A percentile compares a stretch with the other conserved stretches of the same genome.
Conservation (phyloP, 192 early-diverging fungal species). For the Pilaira anomala region DNA sequence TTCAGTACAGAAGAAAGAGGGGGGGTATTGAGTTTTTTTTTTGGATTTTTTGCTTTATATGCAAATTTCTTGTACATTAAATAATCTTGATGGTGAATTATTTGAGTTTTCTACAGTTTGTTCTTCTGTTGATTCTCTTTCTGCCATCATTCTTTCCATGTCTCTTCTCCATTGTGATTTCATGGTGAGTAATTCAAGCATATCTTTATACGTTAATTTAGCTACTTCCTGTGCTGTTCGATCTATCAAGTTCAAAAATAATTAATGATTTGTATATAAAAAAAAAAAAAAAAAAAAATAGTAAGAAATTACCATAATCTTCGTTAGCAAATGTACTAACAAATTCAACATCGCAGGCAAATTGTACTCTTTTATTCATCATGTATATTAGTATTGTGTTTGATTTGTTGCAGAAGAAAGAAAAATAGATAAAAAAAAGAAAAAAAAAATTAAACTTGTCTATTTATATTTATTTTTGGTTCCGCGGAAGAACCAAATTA, state of each 20-base stretch:
- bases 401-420: too few species aligned
- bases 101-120: not conserved
- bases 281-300: not conserved
- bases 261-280: not conserved
- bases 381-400: too few species aligned
- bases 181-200: slow-evolving; percentile 22
- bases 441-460: too few species aligned
- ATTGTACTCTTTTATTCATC: slow-evolving; percentile 22
- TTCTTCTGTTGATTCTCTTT: slow-evolving; percentile 8
- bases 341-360: slow-evolving; percentile 22
- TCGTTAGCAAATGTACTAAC: slow-evolving; percentile 20
- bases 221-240: slow-evolving; percentile 25
- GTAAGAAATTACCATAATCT: slow-evolving; percentile 27
- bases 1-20: not conserved
- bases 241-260: slow-evolving; percentile 1
- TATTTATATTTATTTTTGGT: not conserved
- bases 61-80: slow-evolving; percentile 12
- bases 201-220: slow-evolving; percentile 24
- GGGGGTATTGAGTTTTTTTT: not conserved
- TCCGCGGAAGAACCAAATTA: not conserved
- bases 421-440: too few species aligned
- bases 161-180: slow-evolving; percentile 24
- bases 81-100: not conserved
- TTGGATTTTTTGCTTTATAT: slow-evolving; percentile 1
- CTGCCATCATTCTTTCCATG: slow-evolving; percentile 17